Percentiles rank a stretch among this genome's conserved stretches.
Conservation (phyloP, 192 early-diverging fungal species). For the Backusella circina region DNA sequence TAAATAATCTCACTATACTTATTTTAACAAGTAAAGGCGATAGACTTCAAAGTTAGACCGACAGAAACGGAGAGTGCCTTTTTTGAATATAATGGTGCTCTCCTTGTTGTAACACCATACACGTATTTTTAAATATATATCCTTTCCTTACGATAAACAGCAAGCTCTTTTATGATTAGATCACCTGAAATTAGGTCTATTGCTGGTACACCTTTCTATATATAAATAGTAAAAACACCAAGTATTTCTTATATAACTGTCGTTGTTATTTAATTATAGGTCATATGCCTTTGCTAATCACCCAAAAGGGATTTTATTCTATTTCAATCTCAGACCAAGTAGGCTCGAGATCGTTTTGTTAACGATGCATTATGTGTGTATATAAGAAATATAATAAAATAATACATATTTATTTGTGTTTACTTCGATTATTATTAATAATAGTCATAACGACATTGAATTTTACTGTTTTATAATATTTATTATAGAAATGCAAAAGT, state of each 20-base stretch:
- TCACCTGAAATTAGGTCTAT: neutral
- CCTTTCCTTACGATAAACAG: neutral
- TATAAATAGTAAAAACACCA: neutral
- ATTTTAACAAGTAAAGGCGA: neutral
- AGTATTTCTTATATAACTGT: neutral
- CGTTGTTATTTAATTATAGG: neutral
- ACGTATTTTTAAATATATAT: neutral
- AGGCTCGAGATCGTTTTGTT: too few species aligned
- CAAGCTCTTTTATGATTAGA: neutral
- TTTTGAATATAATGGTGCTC: neutral
- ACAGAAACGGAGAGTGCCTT: neutral
- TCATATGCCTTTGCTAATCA: neutral
- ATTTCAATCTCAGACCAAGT: too few species aligned
- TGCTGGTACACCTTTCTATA: neutral
- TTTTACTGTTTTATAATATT: neutral
- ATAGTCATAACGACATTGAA: neutral
- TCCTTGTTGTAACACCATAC: neutral
- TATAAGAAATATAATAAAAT: neutral
- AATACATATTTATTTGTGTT: neutral
- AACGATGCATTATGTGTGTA: neutral
- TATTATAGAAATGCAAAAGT: neutral
- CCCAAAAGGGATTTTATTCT: too few species aligned
- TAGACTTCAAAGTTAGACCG: neutral
- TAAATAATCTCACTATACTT: neutral
- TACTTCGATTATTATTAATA: too few species aligned